Conservation (phyloP, 331 rosid genomes). For the Malus hybrid region DNA sequence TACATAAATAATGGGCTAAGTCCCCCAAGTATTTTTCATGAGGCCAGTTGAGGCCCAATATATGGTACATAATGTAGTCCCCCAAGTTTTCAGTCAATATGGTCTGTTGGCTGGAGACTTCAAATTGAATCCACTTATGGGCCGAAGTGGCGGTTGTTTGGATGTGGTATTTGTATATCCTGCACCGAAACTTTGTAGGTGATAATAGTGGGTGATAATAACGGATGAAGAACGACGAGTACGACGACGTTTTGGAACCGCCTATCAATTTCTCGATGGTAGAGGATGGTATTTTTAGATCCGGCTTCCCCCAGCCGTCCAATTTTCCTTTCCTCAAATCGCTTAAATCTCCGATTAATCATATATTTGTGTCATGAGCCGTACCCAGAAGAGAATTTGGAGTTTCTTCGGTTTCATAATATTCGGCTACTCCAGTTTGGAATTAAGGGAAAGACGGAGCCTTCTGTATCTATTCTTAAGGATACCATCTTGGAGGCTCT, state of each 20-base stretch:
- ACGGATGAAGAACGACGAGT: conserved; percentile 10
- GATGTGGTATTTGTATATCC: too few relatives aligned
- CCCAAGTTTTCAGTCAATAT: too few relatives aligned
- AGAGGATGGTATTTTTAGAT: conserved; percentile 83
- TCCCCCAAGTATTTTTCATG: too few relatives aligned
- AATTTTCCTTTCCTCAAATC: conserved; percentile 58
- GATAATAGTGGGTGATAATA: too few relatives aligned
- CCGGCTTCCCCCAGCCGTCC: conserved; percentile 59
- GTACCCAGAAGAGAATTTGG: conserved; percentile 71
- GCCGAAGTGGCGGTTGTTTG: too few relatives aligned
- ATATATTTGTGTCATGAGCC: conserved; percentile 90
- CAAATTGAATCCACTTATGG: too few relatives aligned
- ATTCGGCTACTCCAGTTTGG: conserved; percentile 83
- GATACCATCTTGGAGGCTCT: conserved; percentile 72
- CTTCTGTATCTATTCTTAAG: conserved; percentile 43
- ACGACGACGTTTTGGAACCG: conserved; percentile 44
- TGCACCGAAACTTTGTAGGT: too few relatives aligned
- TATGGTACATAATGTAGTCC: too few relatives aligned
- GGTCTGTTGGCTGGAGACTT: too few relatives aligned
- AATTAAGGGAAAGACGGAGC: conserved; percentile 85
- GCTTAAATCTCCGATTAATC: conserved; percentile 71
- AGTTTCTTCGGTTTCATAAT: conserved; percentile 52
- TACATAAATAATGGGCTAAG: too few relatives aligned
- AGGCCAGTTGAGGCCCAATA: too few relatives aligned
- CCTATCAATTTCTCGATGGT: conserved; percentile 84